phyloP scores from a whole-genome alignment of 805 yeast species.

The Kodamaea kaohsiungensis region DNA sequence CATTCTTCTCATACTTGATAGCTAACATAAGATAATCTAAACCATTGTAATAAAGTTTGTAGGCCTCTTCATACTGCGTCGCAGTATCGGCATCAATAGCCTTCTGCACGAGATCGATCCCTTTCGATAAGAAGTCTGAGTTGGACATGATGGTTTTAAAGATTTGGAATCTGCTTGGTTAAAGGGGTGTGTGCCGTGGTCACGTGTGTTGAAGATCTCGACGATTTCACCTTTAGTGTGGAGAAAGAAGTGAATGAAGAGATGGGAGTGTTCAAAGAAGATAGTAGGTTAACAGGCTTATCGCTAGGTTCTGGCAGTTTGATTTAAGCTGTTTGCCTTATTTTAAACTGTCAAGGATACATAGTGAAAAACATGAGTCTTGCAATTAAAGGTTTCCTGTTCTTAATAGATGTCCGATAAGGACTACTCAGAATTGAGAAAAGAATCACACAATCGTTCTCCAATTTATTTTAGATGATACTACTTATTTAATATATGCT shows the following conservation, averaged over 20 bases:
- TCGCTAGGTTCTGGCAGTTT: no score
- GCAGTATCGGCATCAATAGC: slow-evolving; percentile 95
- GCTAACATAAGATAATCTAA: slow-evolving; percentile 95
- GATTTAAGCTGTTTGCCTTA: no score
- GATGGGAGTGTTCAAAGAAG: not conserved
- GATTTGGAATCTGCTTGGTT: not conserved
- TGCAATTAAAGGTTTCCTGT: no score
- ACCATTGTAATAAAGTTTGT: slow-evolving; percentile 88
- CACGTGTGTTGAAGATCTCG: not conserved
- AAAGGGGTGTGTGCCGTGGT: not conserved
- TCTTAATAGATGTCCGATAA: no score
- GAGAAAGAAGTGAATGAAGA: not conserved
- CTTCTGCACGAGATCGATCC: slow-evolving; percentile 90
- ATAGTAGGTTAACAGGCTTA: no score
- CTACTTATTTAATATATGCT: no score
- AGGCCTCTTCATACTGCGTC: slow-evolving; percentile 89
- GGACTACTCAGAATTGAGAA: no score
- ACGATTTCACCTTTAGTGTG: not conserved
- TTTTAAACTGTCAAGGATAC: no score
- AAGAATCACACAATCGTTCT: no score
- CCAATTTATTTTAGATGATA: no score
- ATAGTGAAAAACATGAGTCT: no score
- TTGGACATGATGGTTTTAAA: slow-evolving; percentile 24
- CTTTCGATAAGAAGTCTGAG: slow-evolving; percentile 82
- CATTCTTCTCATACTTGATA: slow-evolving; percentile 87